Base-by-base conservation (phyloP, 179 eudicot genomes). In the Carnegiea gigantea region DNA sequence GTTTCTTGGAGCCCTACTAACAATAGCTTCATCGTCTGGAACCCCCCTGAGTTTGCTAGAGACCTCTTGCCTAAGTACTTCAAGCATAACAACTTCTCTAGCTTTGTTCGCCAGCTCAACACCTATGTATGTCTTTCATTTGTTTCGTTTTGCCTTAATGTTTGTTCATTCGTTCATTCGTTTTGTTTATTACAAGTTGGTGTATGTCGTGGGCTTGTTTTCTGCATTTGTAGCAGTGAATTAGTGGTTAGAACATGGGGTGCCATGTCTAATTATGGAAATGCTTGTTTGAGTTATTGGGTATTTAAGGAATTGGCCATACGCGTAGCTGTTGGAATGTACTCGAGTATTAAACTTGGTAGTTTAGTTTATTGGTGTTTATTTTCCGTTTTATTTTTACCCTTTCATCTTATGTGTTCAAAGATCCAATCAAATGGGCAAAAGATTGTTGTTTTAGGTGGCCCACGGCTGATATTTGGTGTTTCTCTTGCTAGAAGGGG, bases 1-100 rank as follows among this genome's bases (percentile, higher is more conserved):
- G 97, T 93, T 46, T 93, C 95, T 0, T 93, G 97, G 97, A 90
- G 93, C 59, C 24, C 89, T 2, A 88, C 89, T 2, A 84, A 92
- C 76, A 93, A 93, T 53, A 93, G 93, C 83, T 93, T 93, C 86
- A 82, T 93, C 30, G 97, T 93, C 51, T 93, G 97, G 97, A 92
- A 93, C 23, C 95, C 90, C 18, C 93, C 95, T 5, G 92, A 92
- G 84, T 92, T 93, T 54, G 92, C 89, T 23, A 79, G 85, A 26
- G 92, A 92, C 38, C 86, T 93, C 13, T 86, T 93, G 88, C 97
- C 97, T 0, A 92, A 90, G 89, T 89, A 88, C 77, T 93, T 93
- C 74, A 93, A 92, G 92, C 97, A 93, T 48, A 93, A 87, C 53
- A 92, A 92, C 33, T 92, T 92, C 88, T 91, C 94, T 59, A 91